Percentiles rank a stretch among this genome's conserved stretches.
These are phyloP conservation scores for Alternaria viburni DNA, from an alignment of 2,329 filamentous ascomycete genomes.

Conservation along the genomic window DNA sequence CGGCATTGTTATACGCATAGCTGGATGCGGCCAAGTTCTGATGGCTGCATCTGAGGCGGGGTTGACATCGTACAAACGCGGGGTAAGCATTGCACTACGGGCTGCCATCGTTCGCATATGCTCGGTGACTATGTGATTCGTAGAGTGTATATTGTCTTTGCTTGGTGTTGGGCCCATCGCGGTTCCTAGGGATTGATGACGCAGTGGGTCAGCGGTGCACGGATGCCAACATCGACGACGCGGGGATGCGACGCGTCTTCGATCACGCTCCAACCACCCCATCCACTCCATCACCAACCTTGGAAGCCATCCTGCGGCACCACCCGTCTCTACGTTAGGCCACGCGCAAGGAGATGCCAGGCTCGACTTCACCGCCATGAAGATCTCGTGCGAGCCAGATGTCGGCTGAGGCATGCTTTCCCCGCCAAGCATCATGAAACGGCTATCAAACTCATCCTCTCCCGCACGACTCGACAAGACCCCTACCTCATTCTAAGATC, in stretches of 20 bases:
- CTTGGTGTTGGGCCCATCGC: background rate
- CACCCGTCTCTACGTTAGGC: background rate
- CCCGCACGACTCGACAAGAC: slow-evolving; percentile 11
- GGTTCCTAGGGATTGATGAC: background rate
- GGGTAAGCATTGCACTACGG: background rate
- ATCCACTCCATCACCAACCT: background rate
- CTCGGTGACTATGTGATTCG: background rate
- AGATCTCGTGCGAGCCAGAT: background rate
- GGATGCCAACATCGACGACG: background rate
- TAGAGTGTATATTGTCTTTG: background rate
- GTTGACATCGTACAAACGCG: background rate
- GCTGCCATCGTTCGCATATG: background rate
- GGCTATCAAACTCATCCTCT: slow-evolving; percentile 19
- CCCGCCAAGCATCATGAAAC: slow-evolving; percentile 28
- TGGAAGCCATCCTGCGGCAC: background rate
- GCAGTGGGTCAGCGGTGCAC: background rate
- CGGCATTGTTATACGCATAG: background rate
- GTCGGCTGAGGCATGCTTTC: slow-evolving; percentile 18
- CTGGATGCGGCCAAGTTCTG: background rate
- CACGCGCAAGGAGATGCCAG: background rate
- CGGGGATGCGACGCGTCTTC: background rate
- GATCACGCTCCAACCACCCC: background rate
- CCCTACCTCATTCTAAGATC: slow-evolving; percentile 15
- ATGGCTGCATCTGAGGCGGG: background rate
- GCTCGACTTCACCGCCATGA: background rate